phyloP scores from a whole-genome alignment of 805 yeast species.

The Kluyveromyces nonfermentans region DNA sequence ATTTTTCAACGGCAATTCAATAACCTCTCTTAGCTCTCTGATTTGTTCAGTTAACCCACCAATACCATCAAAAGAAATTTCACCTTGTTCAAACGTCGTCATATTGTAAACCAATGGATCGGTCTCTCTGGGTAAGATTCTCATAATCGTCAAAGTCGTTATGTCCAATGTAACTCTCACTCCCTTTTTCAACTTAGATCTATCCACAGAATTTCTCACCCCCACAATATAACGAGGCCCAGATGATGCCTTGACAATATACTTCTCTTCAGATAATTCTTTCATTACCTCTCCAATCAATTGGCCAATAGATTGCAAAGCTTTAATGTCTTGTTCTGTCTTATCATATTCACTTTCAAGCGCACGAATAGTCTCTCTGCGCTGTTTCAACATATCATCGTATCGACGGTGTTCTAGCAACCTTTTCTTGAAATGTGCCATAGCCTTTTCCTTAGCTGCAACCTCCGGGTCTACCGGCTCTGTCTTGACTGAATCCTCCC shows the following conservation, averaged over 20 bases:
- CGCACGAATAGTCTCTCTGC: conserved; percentile 74
- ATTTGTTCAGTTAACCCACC: conserved; percentile 97
- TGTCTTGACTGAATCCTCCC: conserved; percentile 24
- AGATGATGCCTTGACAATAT: conserved; percentile 90
- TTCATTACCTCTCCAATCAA: conserved; percentile 94
- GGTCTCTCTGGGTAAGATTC: conserved; percentile 93
- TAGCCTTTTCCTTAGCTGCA: conserved; percentile 55
- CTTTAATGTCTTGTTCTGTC: conserved; percentile 95
- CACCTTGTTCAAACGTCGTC: conserved; percentile 98
- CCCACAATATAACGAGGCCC: conserved; percentile 98
- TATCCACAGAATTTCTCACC: conserved; percentile 85
- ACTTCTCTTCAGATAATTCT: conserved; percentile 88
- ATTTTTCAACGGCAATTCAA: conserved; percentile 91
- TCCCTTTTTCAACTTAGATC: conserved; percentile 78
- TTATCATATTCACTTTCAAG: conserved; percentile 77
- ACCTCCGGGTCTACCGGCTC: conserved; percentile 48
- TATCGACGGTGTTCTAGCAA: conserved; percentile 88
- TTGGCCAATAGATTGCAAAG: conserved; percentile 94
- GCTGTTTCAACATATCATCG: conserved; percentile 81
- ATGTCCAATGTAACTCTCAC: conserved; percentile 94
- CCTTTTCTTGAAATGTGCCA: conserved; percentile 72
- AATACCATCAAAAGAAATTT: conserved; percentile 84
- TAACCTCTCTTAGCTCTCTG: conserved; percentile 93
- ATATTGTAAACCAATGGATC: conserved; percentile 96
- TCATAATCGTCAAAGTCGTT: conserved; percentile 96